phyloP scores from a whole-genome alignment of 1,284 basidiomycete genomes.

The Wolfiporia cocos region DNA sequence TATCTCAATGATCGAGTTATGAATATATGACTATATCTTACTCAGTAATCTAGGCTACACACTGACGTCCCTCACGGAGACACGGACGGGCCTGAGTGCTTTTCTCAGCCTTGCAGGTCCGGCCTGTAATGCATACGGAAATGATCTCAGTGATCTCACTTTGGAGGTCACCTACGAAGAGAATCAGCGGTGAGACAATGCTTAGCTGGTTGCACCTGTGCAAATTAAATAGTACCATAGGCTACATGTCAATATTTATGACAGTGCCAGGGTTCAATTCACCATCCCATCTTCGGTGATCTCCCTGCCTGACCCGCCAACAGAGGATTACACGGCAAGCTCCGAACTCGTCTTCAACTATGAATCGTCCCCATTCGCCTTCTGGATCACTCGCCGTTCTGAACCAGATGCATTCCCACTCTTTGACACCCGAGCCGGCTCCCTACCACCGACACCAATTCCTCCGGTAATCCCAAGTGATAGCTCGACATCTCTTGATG shows the following conservation, averaged over 20 bases:
- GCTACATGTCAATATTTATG: conserved; percentile 74
- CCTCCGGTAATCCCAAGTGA: conserved; percentile 40
- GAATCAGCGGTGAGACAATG: conserved; percentile 47
- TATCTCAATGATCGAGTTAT: too few species aligned
- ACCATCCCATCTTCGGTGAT: conserved; percentile 59
- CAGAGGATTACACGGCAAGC: conserved; percentile 27
- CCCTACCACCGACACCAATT: conserved; percentile 50
- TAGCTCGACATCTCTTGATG: conserved; percentile 45
- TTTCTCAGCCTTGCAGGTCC: conserved; percentile 56
- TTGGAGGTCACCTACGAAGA: conserved; percentile 63
- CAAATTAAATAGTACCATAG: conserved; percentile 26
- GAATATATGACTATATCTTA: too few species aligned
- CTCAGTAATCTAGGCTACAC: too few species aligned
- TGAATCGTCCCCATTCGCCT: conserved; percentile 60
- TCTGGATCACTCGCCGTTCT: conserved; percentile 71
- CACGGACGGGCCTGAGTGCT: too few species aligned
- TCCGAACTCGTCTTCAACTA: conserved; percentile 69
- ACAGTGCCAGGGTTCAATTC: conserved; percentile 61
- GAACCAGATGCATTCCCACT: conserved; percentile 51
- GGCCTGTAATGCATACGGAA: conserved; percentile 70
- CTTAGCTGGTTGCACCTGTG: not conserved
- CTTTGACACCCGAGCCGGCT: conserved; percentile 66
- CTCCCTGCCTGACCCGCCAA: conserved; percentile 35
- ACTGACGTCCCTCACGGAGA: too few species aligned
- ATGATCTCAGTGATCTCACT: conserved; percentile 56